A percentile compares a stretch with the other conserved stretches of the same genome.
phyloP scores from a whole-genome alignment of 2,329 filamentous ascomycete genomes.

The Penicillium sp. region DNA sequence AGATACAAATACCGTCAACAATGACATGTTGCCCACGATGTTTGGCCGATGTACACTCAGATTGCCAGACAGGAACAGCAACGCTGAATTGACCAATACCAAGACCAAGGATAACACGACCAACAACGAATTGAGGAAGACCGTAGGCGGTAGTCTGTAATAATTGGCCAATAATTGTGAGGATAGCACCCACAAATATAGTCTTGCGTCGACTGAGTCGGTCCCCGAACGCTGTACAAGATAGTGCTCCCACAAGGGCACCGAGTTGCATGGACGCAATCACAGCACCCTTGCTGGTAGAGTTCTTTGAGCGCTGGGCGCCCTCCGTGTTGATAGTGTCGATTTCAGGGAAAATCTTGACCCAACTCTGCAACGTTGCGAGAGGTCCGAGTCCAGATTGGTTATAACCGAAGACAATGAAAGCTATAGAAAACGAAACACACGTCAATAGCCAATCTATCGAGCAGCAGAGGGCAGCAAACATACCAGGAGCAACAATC shows the following conservation, averaged over 20 bases:
- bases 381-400: slow-evolving; percentile 29
- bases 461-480: not conserved
- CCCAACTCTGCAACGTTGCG: slow-evolving; percentile 27
- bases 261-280: slow-evolving; percentile 31
- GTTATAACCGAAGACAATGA: slow-evolving; percentile 31
- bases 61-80: slow-evolving; percentile 55
- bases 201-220: slow-evolving; percentile 51
- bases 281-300: slow-evolving; percentile 32
- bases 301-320: slow-evolving; percentile 12
- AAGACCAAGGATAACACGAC: slow-evolving; percentile 54
- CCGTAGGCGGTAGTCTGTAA: slow-evolving; percentile 51
- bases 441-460: not conserved
- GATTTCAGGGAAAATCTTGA: slow-evolving; percentile 26
- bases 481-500: slow-evolving; percentile 25
- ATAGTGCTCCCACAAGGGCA: slow-evolving; percentile 26
- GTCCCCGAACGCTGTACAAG: slow-evolving; percentile 43
- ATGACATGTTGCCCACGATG: slow-evolving; percentile 54
- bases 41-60: slow-evolving; percentile 53
- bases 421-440: slow-evolving; percentile 10
- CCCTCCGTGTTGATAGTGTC: slow-evolving; percentile 25
- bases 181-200: slow-evolving; percentile 49
- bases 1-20: slow-evolving; percentile 53
- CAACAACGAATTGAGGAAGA: slow-evolving; percentile 54
- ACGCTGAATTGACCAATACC: slow-evolving; percentile 54
- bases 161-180: slow-evolving; percentile 52